Base-by-base conservation (phyloP, 1,284 basidiomycete species). In the Sporisorium iseilematis-ciliati region DNA sequence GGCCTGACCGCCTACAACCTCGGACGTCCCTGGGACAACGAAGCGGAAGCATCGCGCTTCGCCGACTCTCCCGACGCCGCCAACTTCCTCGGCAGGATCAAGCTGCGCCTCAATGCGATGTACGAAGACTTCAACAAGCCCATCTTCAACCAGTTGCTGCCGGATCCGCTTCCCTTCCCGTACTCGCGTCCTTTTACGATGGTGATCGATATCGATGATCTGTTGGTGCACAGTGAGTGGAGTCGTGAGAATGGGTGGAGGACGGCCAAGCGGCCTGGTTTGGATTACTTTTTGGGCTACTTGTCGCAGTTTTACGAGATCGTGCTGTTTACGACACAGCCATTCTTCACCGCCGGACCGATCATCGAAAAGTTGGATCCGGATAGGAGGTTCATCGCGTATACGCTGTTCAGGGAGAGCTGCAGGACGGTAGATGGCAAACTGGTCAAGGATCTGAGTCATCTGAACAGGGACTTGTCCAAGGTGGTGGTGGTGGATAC, bases 221-320 rank as follows among this genome's bases (percentile, higher is more conserved):
- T 99, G 23, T 89, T 99, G 20, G 90, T 98, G 21, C 92, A 92
- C 31, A 95, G 93, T 16, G 91, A 91, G 2, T 99, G 96, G 96
- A 62, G 67, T 7, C 74, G 86, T 20, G 84, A 86, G 41, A 81
- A 87, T 51, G 87, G 87, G 8, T 87, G 87, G 87, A 78, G 86
- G 14, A 87, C 86, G 4, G 87, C 87, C 2, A 87, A 87, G 72
- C 91, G 97, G 56, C 96, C 96, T 1, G 97, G 97, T 3, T 92
- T 96, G 10, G 97, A 99, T 85, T 97, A 98, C 87, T 99, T 98
- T 89, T 88, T 99, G 54, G 95, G 90, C 35, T 98, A 99, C 86
- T 89, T 99, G 46, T 94, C 94, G 0, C 95, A 97, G 83, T 98
- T 97, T 87, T 99, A 94, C 86, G 96, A 99, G 88, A 91, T 99